Conservation (phyloP, 2,329 filamentous ascomycete species). For the Cercospora sojina region DNA sequence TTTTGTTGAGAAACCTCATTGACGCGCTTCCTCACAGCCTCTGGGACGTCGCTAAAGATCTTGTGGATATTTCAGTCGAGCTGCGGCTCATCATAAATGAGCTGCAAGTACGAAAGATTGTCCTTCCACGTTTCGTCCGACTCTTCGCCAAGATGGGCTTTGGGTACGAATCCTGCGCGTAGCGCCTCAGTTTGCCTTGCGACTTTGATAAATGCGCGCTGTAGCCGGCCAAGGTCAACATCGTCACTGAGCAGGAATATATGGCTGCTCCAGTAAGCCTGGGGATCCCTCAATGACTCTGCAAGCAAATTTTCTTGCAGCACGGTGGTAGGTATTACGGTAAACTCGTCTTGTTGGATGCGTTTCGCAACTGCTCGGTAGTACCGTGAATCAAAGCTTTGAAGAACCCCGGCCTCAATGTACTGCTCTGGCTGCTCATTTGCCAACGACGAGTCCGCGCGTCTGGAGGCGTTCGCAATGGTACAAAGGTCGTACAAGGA, state of each 20-base stretch:
- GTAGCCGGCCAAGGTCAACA: conserved; percentile 16
- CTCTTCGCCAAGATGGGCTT: conserved; percentile 10
- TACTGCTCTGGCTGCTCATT: neutral
- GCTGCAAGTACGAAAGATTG: conserved; percentile 13
- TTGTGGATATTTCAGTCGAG: conserved; percentile 10
- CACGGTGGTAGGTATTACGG: conserved; percentile 18
- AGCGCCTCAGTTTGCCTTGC: conserved; percentile 18
- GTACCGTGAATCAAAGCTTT: conserved; percentile 14
- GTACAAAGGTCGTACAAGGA: conserved; percentile 13
- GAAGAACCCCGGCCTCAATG: neutral
- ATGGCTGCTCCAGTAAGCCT: conserved; percentile 22
- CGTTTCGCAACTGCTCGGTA: conserved; percentile 10
- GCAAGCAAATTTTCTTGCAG: conserved; percentile 19
- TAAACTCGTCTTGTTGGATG: conserved; percentile 15
- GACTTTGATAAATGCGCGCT: conserved; percentile 17
- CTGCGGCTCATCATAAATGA: conserved; percentile 19
- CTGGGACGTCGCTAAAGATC: neutral
- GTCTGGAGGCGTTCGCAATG: conserved; percentile 3
- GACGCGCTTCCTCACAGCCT: conserved; percentile 11
- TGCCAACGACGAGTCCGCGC: neutral
- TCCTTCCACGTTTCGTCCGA: neutral
- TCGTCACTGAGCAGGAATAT: conserved; percentile 12
- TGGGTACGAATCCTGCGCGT: conserved; percentile 19
- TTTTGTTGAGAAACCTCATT: conserved; percentile 8
- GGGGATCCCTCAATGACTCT: conserved; percentile 18